Base-by-base conservation (phyloP, 2,329 filamentous ascomycete species). In the Penicillium brevicompactum region DNA sequence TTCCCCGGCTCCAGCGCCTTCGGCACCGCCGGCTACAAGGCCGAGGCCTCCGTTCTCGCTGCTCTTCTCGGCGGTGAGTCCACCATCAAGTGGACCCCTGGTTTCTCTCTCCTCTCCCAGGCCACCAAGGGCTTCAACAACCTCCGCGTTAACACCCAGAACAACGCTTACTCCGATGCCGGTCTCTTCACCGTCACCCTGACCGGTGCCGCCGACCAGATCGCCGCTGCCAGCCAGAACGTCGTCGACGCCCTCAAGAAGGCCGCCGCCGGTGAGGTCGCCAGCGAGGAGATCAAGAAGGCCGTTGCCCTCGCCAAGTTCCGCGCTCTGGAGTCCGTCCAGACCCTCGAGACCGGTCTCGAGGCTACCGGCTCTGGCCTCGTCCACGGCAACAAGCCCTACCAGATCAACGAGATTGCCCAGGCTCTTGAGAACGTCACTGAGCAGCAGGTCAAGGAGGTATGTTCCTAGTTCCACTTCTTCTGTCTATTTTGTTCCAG, bases 241-340 rank as follows among this genome's bases (percentile, higher is more conserved):
- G 85, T 90, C 38, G 89, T 92, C 67, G 90, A 92, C 74, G 84
- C 87, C 43, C 81, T 99, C 67, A 91, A 96, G 85, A 85, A 84
- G 76, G 83, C 96, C 64, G 87, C 91, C 13, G 84, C 86, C 51
- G 90, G 91, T 63, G 80, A 87, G 52, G 83, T 94, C 67, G 84
- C 83, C 76, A 88, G 89, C 73, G 94, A 99, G 77, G 89, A 94
- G 59, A 83, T 97, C 72, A 85, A 87, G 76, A 97, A 97, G 84
- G 94, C 94, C 49, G 85, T 92, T 73, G 91, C 93, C 57, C 87
- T 90, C 70, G 94, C 94, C 71, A 97, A 96, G 80, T 99, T 96
- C 80, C 87, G 89, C 74, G 88, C 91, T 63, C 83, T 97, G 51
- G 90, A 95, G 70, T 84, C 87, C 62, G 89, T 87, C 64, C 89